Base-by-base conservation (phyloP, 768 basidiomycete species). In the Gloeostereum incarnatum region DNA sequence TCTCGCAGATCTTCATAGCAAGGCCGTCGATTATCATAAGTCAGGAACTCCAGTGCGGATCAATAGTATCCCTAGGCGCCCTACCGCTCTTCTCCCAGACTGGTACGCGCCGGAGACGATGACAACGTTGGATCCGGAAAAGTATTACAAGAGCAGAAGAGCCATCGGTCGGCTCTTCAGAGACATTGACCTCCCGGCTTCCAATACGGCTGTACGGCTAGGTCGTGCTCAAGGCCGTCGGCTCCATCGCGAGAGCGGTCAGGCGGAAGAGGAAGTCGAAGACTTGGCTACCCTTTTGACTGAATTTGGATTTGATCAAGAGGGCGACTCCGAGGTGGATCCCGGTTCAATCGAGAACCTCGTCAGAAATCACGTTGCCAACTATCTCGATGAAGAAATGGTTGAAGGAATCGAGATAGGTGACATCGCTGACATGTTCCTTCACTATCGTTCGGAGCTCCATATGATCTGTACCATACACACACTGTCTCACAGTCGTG, bases 11-110 rank as follows among this genome's bases (percentile, higher is more conserved):
- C 57, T 83, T 10, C 78, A 81, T 48, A 78, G 73, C 24, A 58
- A 73, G 38, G 81, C 81, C 0, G 78, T 81, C 1, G 79, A 82
- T 51, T 83, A 74, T 46, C 74, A 76, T 0, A 80, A 80, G 54
- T 73, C 68, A 16, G 73, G 73, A 13, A 53, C 58, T 25, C 65
- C 71, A 19, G 69, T 74, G 10, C 50, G 57, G 5, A 52, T 56
- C 16, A 24, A 40, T 2, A 42, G 29, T 10, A 66, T 80, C 20
- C 75, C 81, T 2, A 68, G 52, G 47, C 54, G 63, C n/a, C 58
- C 60, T 14, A 49, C 47, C 33, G 38, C 39, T 1, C 19, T 26
- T 41, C 68, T 55, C 45, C 81, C 80, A 6, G 80, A 83, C 51
- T 82, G 80, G 78, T 62, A 67, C 49, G 78, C 76, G 2, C 78